Evolutionary conservation across 176 grass and related monocot genomes (phyloP), one percentile per base, ranked within the genome.

Genomic region (Eleusine indica): DNA sequence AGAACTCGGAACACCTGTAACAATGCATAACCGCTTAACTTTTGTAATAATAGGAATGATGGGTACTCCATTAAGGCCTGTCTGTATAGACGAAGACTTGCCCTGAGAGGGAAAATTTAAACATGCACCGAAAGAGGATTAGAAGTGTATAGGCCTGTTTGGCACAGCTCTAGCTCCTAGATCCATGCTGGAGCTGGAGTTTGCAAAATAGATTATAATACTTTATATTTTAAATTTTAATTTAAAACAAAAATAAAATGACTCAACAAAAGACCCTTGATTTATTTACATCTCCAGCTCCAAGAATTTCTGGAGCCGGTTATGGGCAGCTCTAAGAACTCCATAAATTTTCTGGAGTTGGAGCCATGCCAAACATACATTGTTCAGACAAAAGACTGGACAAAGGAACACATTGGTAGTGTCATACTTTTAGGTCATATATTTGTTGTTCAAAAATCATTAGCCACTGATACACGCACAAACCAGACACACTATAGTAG

Each of bases 331-430:
- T 56, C 52, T 16, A 56, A 56, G 15, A 56, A 56, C 44, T 47
- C 42, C 42, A 44, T 44, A 9, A 44, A 44, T 44, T 44, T 44
- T 44, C 74, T 95, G 87, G 74, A 98, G 51, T 95, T 95, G 17
- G 87, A 86, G 19, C 90, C 92, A 77, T 95, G 90, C 72, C 86
- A 98, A 35, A 95, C 93, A 0, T 47, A 8, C 8, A 2, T 8
- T 47, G 44, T 47, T 10, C 44, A 47, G 44, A 47, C 44, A 47
- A 47, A 12, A 46, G 1, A 47, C 44, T 47, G 44, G 44, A 47
- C 41, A 43, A 43, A 43, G 41, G 41, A 43, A 43, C 41, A 43
- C 41, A 43, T 43, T 43, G 41, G 4, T 43, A 43, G 41, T 47
- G 44, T 47, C 44, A 47, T 44, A 44, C 42, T 44, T 44, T 7